Conservation (phyloP, 139 green algal species). For the Chlorella ohadii region DNA sequence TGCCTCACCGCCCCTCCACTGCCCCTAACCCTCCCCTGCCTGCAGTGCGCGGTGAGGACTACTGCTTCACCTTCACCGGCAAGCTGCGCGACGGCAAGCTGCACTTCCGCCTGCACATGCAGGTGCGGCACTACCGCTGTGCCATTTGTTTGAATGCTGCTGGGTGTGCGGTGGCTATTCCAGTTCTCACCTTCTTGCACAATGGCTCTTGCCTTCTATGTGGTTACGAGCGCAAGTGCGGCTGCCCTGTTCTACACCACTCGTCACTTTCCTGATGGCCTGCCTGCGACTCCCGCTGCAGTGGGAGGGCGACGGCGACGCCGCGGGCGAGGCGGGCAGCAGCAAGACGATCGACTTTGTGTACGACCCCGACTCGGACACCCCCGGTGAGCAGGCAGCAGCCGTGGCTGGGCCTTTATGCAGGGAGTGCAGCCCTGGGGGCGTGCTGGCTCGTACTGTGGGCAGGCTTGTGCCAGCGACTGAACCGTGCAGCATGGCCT, state of each 20-base stretch:
- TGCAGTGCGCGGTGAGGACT: constrained; percentile 86
- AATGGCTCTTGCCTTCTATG: too few relatives aligned
- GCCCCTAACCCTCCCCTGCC: not conserved
- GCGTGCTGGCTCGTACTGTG: too few relatives aligned
- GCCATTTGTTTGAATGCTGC: too few relatives aligned
- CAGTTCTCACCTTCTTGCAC: too few relatives aligned
- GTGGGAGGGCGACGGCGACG: constrained; percentile 57
- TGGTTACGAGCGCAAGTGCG: too few relatives aligned
- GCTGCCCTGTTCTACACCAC: too few relatives aligned
- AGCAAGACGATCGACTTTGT: constrained; percentile 95
- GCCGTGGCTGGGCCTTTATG: too few relatives aligned
- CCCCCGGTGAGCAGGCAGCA: constrained; percentile 69
- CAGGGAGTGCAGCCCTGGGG: too few relatives aligned
- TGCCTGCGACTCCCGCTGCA: too few relatives aligned
- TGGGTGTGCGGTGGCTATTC: too few relatives aligned
- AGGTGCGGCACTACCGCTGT: not conserved
- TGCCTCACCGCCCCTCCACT: not conserved
- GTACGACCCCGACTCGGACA: constrained; percentile 92
- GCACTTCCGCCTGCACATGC: constrained; percentile 88
- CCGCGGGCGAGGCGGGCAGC: constrained; percentile 3
- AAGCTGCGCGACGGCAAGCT: constrained; percentile 84
- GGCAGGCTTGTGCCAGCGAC: too few relatives aligned
- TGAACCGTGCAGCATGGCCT: not conserved
- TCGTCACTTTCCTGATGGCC: too few relatives aligned
- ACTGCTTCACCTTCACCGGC: constrained; percentile 88